A percentile compares a stretch with the other conserved stretches of the same genome.
Evolutionary conservation across 2,329 filamentous ascomycete species (phyloP).

Genomic region (Septoria linicola): DNA sequence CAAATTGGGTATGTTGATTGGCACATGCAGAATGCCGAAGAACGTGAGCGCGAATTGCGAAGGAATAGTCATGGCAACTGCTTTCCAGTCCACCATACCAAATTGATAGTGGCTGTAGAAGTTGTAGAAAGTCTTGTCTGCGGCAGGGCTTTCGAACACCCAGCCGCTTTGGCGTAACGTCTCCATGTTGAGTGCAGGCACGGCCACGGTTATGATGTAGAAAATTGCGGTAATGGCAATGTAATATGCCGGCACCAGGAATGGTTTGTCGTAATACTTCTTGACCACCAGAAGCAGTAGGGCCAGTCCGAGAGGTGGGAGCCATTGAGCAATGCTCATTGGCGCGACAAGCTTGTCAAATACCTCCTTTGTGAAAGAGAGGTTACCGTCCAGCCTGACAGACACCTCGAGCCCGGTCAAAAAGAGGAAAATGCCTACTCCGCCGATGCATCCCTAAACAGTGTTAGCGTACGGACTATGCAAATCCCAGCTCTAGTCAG

Average conservation of each 20-base stretch:
- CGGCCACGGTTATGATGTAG: slow-evolving; percentile 70
- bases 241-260: slow-evolving; percentile 85
- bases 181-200: slow-evolving; percentile 66
- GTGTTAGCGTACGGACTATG: no score
- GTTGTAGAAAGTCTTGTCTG: slow-evolving; percentile 90
- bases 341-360: slow-evolving; percentile 69
- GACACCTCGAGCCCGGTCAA: slow-evolving; percentile 92
- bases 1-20: slow-evolving; percentile 94
- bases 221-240: slow-evolving; percentile 73
- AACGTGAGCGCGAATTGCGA: slow-evolving; percentile 97
- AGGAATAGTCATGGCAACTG: slow-evolving; percentile 78
- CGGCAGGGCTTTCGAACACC: slow-evolving; percentile 85
- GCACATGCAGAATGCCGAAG: slow-evolving; percentile 94
- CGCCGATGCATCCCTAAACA: slow-evolving; percentile 94
- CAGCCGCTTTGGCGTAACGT: slow-evolving; percentile 72
- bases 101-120: slow-evolving; percentile 88
- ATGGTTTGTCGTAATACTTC: slow-evolving; percentile 73
- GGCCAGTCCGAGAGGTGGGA: slow-evolving; percentile 73
- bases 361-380: slow-evolving; percentile 77
- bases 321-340: slow-evolving; percentile 80
- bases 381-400: slow-evolving; percentile 78
- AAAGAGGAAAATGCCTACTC: slow-evolving; percentile 91
- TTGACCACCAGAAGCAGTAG: slow-evolving; percentile 74
- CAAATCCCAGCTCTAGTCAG: no score
- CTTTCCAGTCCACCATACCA: slow-evolving; percentile 69